These are phyloP conservation scores for Cladosporium sp. DNA, from an alignment of 2,329 filamentous ascomycete species.

Conservation along the genomic window DNA sequence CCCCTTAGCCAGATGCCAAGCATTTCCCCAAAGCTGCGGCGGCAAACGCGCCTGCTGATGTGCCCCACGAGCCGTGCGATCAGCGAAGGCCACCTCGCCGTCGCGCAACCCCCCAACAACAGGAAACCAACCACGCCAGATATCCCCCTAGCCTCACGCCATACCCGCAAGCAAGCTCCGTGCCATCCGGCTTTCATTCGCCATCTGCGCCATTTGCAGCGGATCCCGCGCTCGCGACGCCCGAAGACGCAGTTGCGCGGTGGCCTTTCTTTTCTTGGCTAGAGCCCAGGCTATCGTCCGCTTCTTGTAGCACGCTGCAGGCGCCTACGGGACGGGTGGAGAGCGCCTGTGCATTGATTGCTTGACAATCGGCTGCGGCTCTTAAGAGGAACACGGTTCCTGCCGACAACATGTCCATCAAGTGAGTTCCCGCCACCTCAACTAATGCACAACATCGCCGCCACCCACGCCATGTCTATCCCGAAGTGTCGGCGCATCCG, in stretches of 20 bases:
- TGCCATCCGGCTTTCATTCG: not conserved
- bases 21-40: not conserved
- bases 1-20: not conserved
- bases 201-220: not conserved
- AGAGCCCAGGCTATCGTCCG: constrained; percentile 2
- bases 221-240: not conserved
- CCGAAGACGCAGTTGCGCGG: not conserved
- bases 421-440: constrained; percentile 15
- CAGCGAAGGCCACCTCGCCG: not conserved
- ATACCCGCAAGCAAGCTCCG: constrained; percentile 4
- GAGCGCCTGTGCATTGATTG: constrained; percentile 8
- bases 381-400: constrained; percentile 1
- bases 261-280: constrained; percentile 5
- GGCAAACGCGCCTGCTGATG: not conserved
- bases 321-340: constrained; percentile 4
- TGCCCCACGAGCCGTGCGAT: not conserved
- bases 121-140: not conserved
- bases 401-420: constrained; percentile 20
- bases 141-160: not conserved
- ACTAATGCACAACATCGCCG: constrained; percentile 7
- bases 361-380: not conserved
- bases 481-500: constrained; percentile 10
- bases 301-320: constrained; percentile 9
- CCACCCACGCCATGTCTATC: not conserved
- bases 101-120: not conserved